Evolutionary conservation across 768 basidiomycete genomes (phyloP).

Genomic region (Boletus coccyginus): DNA sequence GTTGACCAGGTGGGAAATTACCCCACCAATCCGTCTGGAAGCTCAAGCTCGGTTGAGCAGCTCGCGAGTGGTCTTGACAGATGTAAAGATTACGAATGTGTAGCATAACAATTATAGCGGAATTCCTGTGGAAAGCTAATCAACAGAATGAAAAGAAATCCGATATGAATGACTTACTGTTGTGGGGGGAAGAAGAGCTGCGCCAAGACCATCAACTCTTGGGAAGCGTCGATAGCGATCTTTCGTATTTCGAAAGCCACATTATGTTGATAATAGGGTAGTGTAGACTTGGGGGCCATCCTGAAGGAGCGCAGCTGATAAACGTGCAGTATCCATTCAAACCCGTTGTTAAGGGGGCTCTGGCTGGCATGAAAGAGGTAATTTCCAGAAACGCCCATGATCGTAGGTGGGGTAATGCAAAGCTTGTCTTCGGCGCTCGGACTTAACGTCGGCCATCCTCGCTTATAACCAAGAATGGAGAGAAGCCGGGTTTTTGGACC

Average conservation of each 20-base stretch:
- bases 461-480: conserved; percentile 29
- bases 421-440: conserved; percentile 32
- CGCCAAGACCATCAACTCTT: conserved; percentile 30
- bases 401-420: conserved; percentile 31
- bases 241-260: conserved; percentile 34
- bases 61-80: conserved; percentile 53
- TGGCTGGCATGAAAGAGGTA: conserved; percentile 35
- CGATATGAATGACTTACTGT: conserved; percentile 12
- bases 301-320: conserved; percentile 35
- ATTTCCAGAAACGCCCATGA: conserved; percentile 31
- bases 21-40: conserved; percentile 37
- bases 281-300: conserved; percentile 19
- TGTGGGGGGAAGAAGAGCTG: conserved; percentile 32
- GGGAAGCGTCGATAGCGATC: conserved; percentile 31
- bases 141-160: not conserved
- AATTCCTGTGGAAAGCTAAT: conserved; percentile 17
- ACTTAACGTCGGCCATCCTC: conserved; percentile 33
- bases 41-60: conserved; percentile 28
- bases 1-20: conserved; percentile 30
- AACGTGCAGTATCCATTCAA: conserved; percentile 32
- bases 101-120: conserved; percentile 30
- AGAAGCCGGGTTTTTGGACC: conserved; percentile 24
- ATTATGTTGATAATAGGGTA: conserved; percentile 32
- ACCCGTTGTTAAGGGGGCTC: conserved; percentile 30
- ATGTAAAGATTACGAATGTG: conserved; percentile 55